Conservation (phyloP, 2,329 filamentous ascomycete genomes). For the Pyricularia sp. region DNA sequence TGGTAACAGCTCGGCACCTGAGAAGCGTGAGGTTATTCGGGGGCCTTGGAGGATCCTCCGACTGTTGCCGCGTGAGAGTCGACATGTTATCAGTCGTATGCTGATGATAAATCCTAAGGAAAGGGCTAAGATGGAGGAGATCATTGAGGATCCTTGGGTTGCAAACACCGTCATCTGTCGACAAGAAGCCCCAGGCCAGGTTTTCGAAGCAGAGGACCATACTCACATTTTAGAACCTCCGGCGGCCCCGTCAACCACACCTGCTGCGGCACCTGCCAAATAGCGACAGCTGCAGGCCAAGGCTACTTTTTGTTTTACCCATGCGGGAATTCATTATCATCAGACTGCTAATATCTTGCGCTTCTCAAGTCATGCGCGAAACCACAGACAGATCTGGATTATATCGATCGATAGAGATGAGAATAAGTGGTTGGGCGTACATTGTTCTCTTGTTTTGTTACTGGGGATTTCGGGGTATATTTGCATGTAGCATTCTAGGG, state of each 20-base stretch:
- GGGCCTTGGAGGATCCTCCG: slow-evolving; percentile 87
- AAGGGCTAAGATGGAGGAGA: slow-evolving; percentile 76
- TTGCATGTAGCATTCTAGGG: slow-evolving; percentile 1
- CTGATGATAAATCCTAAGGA: slow-evolving; percentile 78
- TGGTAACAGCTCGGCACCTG: slow-evolving; percentile 17
- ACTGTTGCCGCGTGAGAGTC: slow-evolving; percentile 77
- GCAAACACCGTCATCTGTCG: slow-evolving; percentile 73
- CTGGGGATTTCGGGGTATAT: background rate
- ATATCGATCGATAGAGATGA: background rate
- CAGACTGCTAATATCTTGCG: background rate
- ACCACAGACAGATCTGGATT: background rate
- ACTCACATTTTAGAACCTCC: slow-evolving; percentile 77
- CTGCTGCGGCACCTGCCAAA: slow-evolving; percentile 21
- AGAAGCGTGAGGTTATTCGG: slow-evolving; percentile 72
- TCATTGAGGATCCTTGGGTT: slow-evolving; percentile 87
- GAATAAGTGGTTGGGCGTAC: background rate
- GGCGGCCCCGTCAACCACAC: slow-evolving; percentile 15
- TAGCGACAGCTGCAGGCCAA: slow-evolving; percentile 1
- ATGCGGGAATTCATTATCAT: slow-evolving; percentile 10
- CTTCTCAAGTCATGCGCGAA: background rate
- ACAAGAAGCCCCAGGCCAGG: slow-evolving; percentile 60
- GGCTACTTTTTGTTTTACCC: background rate
- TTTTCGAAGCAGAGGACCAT: slow-evolving; percentile 68
- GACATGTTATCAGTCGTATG: slow-evolving; percentile 88
- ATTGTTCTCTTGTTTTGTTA: background rate